Evolutionary conservation across 768 basidiomycete genomes (phyloP), one percentile per base, ranked within the genome.

Genomic region (Rhodotorula paludigena): DNA sequence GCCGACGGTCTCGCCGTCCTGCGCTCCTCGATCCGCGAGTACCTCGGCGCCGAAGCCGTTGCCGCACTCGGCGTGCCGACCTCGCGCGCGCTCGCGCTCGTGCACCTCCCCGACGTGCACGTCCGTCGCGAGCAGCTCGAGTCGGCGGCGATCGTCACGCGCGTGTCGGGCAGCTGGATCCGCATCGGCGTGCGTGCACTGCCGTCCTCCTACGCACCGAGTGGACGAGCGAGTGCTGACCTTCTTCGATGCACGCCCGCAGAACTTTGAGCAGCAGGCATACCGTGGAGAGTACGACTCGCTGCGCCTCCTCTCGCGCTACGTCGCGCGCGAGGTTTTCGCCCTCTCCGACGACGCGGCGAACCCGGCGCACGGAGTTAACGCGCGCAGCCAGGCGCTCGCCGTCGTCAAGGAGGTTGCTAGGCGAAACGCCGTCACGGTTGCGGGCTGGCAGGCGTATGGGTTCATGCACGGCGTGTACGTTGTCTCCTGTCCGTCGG

Each of bases 1-100:
- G 94, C 96, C 6, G 96, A 98, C 77, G 96, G 96, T 1, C 82
- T 99, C 25, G 96, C 96, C 1, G 94, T 97, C 5, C 79, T 92
- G n/a, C 86, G 96, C 35, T 92, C 90, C 48, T 93, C 91, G 9
- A 86, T 98, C 36, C 86, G 94, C 54, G 96, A 98, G 79, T 98
- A 87, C 74, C 84, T 98, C 15, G 88, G 90, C 49, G 88, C 90
- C 4, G 94, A 98, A 86, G 90, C 87, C 8, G 83, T 87, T 80
- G 81, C 86, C n/a, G 92, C 93, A 0, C 84, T 98, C 6, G 80
- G 82, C 9, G 89, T 97, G 64, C 91, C 92, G 0, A 92, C 92
- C 10, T 92, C 91, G 1, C 87, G 94, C 15, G 85, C 93, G 0
- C 84, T 98, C 8, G 83, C 89, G 5, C 82, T 98, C 58, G 81